Evolutionary conservation across 2,329 filamentous ascomycete genomes (phyloP).

Genomic region (Botrytis fabae): DNA sequence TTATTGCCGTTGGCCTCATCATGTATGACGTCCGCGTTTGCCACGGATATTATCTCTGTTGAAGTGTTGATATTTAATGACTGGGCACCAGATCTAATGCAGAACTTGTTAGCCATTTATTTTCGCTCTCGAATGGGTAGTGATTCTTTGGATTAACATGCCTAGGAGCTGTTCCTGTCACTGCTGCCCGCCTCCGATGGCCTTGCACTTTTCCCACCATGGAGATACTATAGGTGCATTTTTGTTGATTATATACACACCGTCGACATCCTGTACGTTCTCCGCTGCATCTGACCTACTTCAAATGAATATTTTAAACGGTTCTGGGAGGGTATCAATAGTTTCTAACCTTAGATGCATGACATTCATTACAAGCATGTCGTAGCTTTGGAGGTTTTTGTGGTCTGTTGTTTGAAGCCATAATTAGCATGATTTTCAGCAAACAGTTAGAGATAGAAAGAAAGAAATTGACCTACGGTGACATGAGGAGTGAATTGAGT

Average conservation of each 20-base stretch:
- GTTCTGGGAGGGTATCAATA: not conserved
- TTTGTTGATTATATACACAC: conserved; percentile 17
- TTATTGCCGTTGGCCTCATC: not conserved
- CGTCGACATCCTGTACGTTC: conserved; percentile 19
- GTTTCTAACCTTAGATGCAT: conserved; percentile 16
- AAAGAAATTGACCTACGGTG: not conserved
- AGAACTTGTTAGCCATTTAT: not conserved
- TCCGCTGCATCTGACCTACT: conserved; percentile 20
- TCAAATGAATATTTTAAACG: not conserved
- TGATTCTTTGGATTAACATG: not conserved
- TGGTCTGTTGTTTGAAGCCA: conserved; percentile 2
- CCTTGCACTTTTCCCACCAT: conserved; percentile 22
- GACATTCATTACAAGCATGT: conserved; percentile 23
- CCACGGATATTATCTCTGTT: not conserved
- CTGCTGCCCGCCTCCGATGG: not conserved
- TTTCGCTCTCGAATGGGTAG: not conserved
- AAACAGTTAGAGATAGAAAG: not conserved
- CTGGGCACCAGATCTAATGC: not conserved
- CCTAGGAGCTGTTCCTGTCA: not conserved
- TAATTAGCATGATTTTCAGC: not conserved
- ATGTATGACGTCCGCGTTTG: not conserved
- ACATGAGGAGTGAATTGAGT: not conserved
- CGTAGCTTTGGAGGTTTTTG: conserved; percentile 17
- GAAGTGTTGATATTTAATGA: not conserved
- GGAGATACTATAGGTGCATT: conserved; percentile 19